Percentiles rank a stretch among this genome's conserved stretches.
These are phyloP conservation scores for Pyrus betulifolia DNA, from an alignment of 306 rosid genomes.

Conservation along the genomic window DNA sequence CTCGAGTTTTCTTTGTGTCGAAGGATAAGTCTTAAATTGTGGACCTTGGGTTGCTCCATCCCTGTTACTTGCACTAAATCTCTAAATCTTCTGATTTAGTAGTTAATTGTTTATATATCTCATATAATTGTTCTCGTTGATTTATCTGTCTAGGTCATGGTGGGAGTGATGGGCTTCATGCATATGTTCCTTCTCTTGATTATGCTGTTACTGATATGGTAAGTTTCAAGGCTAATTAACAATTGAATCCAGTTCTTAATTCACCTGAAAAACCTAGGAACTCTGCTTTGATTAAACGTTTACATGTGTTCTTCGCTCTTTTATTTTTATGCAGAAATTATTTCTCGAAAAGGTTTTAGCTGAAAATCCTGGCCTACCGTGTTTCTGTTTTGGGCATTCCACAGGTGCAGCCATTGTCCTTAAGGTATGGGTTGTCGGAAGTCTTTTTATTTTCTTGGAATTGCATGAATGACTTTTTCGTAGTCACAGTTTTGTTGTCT, in stretches of 20 bases:
- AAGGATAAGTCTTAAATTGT: neutral
- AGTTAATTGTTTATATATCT: neutral
- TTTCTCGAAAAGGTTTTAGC: conserved; percentile 59
- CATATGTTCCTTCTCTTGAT: conserved; percentile 82
- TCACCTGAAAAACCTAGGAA: neutral
- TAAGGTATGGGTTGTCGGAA: conserved; percentile 41
- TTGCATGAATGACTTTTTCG: neutral
- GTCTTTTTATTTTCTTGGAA: neutral
- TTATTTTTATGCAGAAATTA: conserved; percentile 44
- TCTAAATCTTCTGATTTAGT: neutral
- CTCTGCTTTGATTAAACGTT: neutral
- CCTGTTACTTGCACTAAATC: neutral
- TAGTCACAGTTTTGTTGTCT: neutral
- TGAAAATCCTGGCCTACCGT: conserved; percentile 72
- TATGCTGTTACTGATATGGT: conserved; percentile 82
- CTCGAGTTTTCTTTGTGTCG: neutral
- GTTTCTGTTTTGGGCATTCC: conserved; percentile 87
- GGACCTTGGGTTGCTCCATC: neutral
- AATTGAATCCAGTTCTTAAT: neutral
- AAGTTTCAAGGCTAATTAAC: conserved; percentile 17
- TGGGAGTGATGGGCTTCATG: conserved; percentile 93
- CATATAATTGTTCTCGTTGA: conserved; percentile 1
- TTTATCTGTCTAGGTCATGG: conserved; percentile 62
- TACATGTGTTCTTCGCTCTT: neutral
- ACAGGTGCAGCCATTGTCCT: conserved; percentile 87